Evolutionary conservation across 495 filamentous ascomycete genomes (phyloP).

Genomic region (Cryomyces antarcticus): DNA sequence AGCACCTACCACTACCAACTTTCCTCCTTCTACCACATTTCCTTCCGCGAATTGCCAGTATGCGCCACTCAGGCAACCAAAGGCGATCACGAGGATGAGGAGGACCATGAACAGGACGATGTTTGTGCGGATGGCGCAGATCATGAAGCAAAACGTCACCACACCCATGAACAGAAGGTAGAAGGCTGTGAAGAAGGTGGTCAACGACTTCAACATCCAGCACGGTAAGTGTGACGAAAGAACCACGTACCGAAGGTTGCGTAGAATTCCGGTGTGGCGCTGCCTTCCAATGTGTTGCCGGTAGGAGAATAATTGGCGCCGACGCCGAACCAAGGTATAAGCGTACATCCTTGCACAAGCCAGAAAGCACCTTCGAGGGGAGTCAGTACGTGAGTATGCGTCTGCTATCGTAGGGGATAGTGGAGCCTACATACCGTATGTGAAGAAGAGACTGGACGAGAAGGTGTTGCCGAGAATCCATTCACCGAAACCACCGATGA

Average conservation of each 20-base stretch:
- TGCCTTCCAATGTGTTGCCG: background rate
- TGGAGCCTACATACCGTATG: no score
- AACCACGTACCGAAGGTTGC: background rate
- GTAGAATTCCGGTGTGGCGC: constrained; percentile 1
- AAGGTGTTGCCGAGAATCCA: constrained; percentile 5
- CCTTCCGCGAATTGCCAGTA: constrained; percentile 1
- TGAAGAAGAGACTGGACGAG: constrained; percentile 1
- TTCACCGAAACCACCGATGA: constrained; percentile 1
- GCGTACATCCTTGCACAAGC: background rate
- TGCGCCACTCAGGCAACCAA: background rate
- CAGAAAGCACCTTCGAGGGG: constrained; percentile 1
- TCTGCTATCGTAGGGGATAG: background rate
- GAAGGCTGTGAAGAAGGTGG: background rate
- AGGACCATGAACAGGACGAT: constrained; percentile 2
- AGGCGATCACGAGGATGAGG: constrained; percentile 1
- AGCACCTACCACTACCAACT: no score
- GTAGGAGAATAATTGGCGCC: no score
- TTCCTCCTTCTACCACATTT: background rate
- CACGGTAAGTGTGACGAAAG: no score
- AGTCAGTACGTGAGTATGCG: background rate
- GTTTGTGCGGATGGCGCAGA: constrained; percentile 1
- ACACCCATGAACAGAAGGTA: constrained; percentile 4
- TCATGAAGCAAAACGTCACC: background rate
- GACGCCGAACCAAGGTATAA: no score
- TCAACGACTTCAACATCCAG: no score